These are phyloP conservation scores for Curvularia spicifera DNA, from an alignment of 2,329 filamentous ascomycete species.

Conservation along the genomic window DNA sequence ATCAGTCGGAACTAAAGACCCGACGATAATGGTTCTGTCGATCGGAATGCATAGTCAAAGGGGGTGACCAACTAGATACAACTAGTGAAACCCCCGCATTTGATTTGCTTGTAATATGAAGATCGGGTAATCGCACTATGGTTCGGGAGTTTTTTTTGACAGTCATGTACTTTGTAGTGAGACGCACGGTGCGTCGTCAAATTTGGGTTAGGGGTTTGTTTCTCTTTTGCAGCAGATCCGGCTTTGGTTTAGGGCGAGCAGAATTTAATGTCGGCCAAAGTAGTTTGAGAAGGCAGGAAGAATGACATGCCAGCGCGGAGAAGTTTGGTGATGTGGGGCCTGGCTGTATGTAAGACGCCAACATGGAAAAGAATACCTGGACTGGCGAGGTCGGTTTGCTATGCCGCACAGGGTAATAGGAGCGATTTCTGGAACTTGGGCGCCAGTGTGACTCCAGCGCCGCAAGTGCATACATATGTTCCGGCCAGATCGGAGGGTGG, in stretches of 20 bases:
- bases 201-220: background rate
- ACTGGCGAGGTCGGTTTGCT: background rate
- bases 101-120: background rate
- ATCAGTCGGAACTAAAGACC: background rate
- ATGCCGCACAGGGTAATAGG: conserved; percentile 9
- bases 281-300: background rate
- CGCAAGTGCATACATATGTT: background rate
- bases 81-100: conserved; percentile 8
- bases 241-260: background rate
- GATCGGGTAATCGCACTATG: background rate
- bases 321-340: background rate
- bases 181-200: background rate
- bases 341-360: background rate
- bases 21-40: conserved; percentile 3
- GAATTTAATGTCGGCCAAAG: background rate
- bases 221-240: background rate
- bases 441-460: background rate
- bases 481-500: conserved; percentile 9
- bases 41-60: conserved; percentile 5
- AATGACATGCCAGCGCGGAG: background rate
- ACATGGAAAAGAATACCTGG: background rate
- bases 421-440: conserved; percentile 10
- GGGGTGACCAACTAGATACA: background rate
- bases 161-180: background rate
- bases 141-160: background rate